Evolutionary conservation across 2,329 filamentous ascomycete species (phyloP), one percentile per base, ranked within the genome.

Genomic region (Alternaria sp.): DNA sequence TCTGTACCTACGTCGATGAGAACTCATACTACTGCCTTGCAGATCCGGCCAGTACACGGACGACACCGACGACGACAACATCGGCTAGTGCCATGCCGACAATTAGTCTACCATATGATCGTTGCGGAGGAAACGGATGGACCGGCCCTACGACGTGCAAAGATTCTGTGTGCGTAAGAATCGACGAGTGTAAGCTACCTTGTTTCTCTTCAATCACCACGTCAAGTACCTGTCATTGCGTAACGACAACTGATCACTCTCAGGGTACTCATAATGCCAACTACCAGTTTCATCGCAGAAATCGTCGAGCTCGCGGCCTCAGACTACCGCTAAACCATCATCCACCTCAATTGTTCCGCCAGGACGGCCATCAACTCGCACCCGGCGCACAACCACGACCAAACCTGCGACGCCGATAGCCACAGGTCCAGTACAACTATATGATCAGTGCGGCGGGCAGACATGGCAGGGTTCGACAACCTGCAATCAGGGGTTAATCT

Each of bases 21-120:
- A 62, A 68, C 45, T 53, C 58, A 10, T 66, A 67, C 52, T 67
- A 69, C 44, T 70, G 64, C 22, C 62, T 66, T 18, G 62, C 63
- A 1, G 64, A 67, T 34, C 57, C 60, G 30, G 65, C 64, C 16
- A 58, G 54, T 28, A 68, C 63, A 11, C 51, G 61, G 5, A 66
- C 66, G 4, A 57, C 56, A 1, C 57, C 60, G 27, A 66, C 61
- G 9, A 65, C 44, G 2, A 60, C 56, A 28, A 49, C 49, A 2
- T 43, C 54, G 9, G n/a, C 54, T 11, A 58, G 49, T 22, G 38
- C 60, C 34, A 45, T 50, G 20, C 62, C 66, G 11, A 66, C 62
- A 0, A 63, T 66, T 48, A 62, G 40, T 6, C 46, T 54, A n/a
- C 51, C 54, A 7, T 69, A 63, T 53, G 66, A 70, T 22, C 67